Percentiles rank a stretch among this genome's conserved stretches.
phyloP scores from a whole-genome alignment of 495 filamentous ascomycete genomes.

The Xylaria grammica region DNA sequence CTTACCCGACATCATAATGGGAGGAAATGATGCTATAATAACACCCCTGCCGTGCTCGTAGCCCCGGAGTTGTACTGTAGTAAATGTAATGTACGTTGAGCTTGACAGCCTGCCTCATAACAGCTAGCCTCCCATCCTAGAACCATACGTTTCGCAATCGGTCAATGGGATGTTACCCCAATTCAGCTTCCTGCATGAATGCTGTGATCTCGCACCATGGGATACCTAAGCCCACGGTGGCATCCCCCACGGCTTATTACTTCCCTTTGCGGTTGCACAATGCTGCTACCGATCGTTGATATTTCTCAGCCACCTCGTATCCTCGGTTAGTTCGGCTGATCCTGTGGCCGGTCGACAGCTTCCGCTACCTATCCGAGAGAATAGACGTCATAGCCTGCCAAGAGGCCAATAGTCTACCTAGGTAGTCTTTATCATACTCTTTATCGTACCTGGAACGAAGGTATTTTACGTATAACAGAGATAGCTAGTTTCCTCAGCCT shows the following conservation, averaged over 20 bases:
- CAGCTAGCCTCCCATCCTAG: not conserved
- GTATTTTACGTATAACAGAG: too few species aligned
- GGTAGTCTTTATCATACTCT: too few species aligned
- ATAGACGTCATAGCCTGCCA: too few species aligned
- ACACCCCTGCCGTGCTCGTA: not conserved
- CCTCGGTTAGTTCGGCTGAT: too few species aligned
- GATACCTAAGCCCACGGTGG: not conserved
- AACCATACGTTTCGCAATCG: not conserved
- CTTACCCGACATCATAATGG: not conserved
- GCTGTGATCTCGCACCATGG: not conserved
- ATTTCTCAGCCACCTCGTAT: too few species aligned
- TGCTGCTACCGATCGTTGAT: not conserved
- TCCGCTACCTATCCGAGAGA: too few species aligned
- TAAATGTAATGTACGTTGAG: too few species aligned
- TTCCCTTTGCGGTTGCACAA: not conserved
- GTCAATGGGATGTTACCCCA: slow-evolving; percentile 7
- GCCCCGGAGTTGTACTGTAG: not conserved
- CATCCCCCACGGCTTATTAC: too few species aligned
- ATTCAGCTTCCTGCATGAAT: not conserved
- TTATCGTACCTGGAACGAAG: too few species aligned
- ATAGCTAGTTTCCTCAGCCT: too few species aligned
- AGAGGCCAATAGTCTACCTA: too few species aligned
- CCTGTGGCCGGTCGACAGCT: too few species aligned
- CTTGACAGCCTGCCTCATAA: not conserved
- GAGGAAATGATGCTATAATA: not conserved